phyloP scores from a whole-genome alignment of 1,284 basidiomycete species.

The Ustilago shanxiensis region DNA sequence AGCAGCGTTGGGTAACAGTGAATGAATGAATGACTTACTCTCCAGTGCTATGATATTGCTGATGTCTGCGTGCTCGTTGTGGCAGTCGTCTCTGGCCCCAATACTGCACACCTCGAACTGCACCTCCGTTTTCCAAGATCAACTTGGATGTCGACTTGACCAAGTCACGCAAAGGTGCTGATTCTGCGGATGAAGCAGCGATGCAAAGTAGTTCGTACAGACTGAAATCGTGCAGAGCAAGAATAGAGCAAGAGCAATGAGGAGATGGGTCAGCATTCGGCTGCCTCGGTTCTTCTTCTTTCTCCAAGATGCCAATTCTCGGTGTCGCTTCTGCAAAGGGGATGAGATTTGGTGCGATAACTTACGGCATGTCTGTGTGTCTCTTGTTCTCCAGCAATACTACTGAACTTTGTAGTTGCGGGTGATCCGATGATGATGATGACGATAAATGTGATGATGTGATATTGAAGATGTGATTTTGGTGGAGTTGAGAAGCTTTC shows the following conservation, averaged over 20 bases:
- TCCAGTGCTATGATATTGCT: slow-evolving; percentile 77
- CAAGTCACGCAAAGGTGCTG: slow-evolving; percentile 78
- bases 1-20: neutral
- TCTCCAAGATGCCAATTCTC: neutral
- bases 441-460: no score
- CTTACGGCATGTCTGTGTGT: slow-evolving; percentile 40
- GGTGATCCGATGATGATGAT: neutral
- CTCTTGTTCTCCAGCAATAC: neutral
- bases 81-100: slow-evolving; percentile 82
- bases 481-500: slow-evolving; percentile 11
- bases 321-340: slow-evolving; percentile 5
- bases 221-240: slow-evolving; percentile 27
- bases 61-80: slow-evolving; percentile 81
- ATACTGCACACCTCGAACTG: slow-evolving; percentile 82
- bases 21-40: slow-evolving; percentile 78
- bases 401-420: neutral
- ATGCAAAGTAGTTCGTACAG: slow-evolving; percentile 70
- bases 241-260: neutral
- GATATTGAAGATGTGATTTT: neutral
- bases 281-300: neutral
- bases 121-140: slow-evolving; percentile 82
- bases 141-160: slow-evolving; percentile 81
- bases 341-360: neutral
- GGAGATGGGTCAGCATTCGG: neutral
- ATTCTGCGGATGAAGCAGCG: slow-evolving; percentile 64